These are phyloP conservation scores for Viola pubescens DNA, from an alignment of 441 rosid genomes.

Conservation along the genomic window DNA sequence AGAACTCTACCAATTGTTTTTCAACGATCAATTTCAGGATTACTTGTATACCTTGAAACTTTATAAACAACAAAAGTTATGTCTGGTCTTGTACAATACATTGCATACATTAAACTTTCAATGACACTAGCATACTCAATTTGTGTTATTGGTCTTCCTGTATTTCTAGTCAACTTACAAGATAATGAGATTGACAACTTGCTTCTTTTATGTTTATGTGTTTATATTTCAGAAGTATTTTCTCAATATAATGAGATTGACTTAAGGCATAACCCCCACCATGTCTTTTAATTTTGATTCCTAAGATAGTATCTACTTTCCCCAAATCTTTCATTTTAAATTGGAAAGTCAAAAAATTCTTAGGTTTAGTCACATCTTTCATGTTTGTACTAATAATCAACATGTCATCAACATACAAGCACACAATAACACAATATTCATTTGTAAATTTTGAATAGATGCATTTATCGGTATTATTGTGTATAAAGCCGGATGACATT, in stretches of 20 bases:
- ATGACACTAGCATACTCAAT: slow-evolving; percentile 3
- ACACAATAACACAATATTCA: background rate
- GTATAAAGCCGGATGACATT: background rate
- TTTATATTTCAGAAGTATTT: background rate
- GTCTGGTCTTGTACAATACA: background rate
- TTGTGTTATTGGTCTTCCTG: background rate
- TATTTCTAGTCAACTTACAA: background rate
- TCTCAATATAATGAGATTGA: too few species aligned
- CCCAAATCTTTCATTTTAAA: slow-evolving; percentile 2
- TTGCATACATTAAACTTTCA: background rate
- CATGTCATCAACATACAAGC: background rate
- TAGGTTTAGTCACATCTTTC: background rate
- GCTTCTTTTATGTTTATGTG: slow-evolving; percentile 1
- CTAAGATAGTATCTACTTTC: background rate
- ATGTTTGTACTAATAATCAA: background rate
- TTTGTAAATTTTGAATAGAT: background rate
- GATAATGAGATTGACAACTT: background rate
- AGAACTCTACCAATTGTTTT: background rate
- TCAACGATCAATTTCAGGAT: background rate
- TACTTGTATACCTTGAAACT: slow-evolving; percentile 4
- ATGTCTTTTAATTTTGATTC: background rate
- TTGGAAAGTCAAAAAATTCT: background rate
- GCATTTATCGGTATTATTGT: background rate
- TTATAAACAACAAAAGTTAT: background rate
- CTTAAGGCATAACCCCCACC: background rate